Evolutionary conservation across 805 yeast genomes (phyloP), one percentile per base, ranked within the genome.

Genomic region (Candida nanaspora): DNA sequence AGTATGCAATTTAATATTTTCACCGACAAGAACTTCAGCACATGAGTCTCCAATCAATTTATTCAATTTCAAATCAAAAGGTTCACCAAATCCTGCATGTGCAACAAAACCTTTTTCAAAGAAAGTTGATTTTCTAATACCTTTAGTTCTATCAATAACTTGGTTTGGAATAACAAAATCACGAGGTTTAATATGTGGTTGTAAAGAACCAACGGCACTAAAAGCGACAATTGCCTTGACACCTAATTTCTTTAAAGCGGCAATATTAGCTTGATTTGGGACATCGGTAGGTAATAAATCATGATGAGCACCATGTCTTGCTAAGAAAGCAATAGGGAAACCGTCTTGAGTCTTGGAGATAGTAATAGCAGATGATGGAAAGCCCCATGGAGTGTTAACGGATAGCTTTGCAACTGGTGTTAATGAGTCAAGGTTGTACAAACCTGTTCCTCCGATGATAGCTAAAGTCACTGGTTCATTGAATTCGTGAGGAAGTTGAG

Each of bases 371-470:
- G 95, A 82, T 4, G 97, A 88, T 19, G 99, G 96, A 50, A 73
- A 75, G 10, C 98, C 99, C 98, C 98, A 93, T 19, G 99, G 99
- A 3, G 99, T 93, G 16, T 83, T 74, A 43, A 88, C 65, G 14
- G 86, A 78, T 33, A 93, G 65, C 50, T 82, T 70, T 14, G 96
- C 96, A 35, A 91, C 95, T 3, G 95, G 94, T 37, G 80, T 74
- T 41, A 93, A 70, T 42, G 86, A 79, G 32, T 82, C 86, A 42
- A 93, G 70, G 43, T 86, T 84, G 69, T 93, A 93, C 25, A 93
- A 74, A n/a, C 99, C 99, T 4, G 98, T 93, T 32, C 98, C 98
- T 32, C 98, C 98, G 59, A 93, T 93, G 50, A 93, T 78, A 28
- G 95, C 98, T 33, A 93, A 71, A 31, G 76, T 72, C 21, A 93